Evolutionary conservation across 352 stramenopile species (phyloP).

Genomic region (Pythium utonaiense): DNA sequence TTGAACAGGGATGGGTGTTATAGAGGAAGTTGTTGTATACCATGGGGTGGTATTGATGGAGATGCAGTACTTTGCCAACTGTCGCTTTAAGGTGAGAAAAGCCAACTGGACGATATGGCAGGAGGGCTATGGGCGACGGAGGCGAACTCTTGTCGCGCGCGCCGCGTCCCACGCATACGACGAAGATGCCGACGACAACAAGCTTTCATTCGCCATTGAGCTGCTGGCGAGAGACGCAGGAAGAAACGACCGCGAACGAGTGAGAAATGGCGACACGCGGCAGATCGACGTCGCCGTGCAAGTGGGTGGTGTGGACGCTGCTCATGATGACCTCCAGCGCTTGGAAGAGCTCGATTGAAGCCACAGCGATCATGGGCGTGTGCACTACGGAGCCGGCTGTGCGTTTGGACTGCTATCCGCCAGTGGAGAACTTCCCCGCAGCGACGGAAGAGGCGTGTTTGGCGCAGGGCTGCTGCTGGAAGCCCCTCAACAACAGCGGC

Average conservation of each 20-base stretch:
- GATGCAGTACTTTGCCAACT: constrained; percentile 6
- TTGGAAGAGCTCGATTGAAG: neutral
- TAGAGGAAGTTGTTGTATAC: neutral
- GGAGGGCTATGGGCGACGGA: neutral
- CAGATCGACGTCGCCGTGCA: neutral
- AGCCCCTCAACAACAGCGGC: constrained; percentile 48
- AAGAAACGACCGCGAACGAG: constrained; percentile 1
- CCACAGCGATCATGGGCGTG: constrained; percentile 9
- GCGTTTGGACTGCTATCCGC: constrained; percentile 75
- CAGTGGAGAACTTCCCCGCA: constrained; percentile 52
- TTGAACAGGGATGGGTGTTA: neutral
- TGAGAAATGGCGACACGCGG: constrained; percentile 10
- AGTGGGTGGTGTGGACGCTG: constrained; percentile 18
- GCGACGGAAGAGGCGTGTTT: constrained; percentile 75
- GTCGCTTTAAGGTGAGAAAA: constrained; percentile 1
- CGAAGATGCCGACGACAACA: neutral
- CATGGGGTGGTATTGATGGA: neutral
- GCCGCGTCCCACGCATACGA: constrained; percentile 9
- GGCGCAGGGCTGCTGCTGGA: constrained; percentile 84
- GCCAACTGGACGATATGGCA: neutral
- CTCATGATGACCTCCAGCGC: constrained; percentile 10
- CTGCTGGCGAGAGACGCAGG: neutral
- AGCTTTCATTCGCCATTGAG: neutral
- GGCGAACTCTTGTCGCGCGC: constrained; percentile 8
- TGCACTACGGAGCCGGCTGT: constrained; percentile 28